A percentile compares a stretch with the other conserved stretches of the same genome.
Evolutionary conservation across 1,284 basidiomycete species (phyloP).

Genomic region (Athelia sp.): DNA sequence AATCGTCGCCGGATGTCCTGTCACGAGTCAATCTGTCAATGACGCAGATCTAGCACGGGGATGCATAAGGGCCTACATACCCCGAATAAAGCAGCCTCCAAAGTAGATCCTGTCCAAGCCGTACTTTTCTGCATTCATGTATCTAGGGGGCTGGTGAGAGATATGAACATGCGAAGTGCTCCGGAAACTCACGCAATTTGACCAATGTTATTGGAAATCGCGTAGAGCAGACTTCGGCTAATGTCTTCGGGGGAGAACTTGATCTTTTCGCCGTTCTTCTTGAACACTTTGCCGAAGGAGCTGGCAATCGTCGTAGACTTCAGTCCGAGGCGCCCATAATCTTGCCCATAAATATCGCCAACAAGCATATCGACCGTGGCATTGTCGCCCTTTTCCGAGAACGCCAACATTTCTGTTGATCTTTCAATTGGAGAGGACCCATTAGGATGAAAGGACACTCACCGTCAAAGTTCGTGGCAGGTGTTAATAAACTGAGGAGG

Average conservation of each 20-base stretch:
- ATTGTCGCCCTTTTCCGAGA: slow-evolving; percentile 94
- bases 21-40: slow-evolving; percentile 4
- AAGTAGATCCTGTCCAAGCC: slow-evolving; percentile 97
- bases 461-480: slow-evolving; percentile 96
- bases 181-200: slow-evolving; percentile 87
- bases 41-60: neutral
- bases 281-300: slow-evolving; percentile 98
- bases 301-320: slow-evolving; percentile 98
- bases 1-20: slow-evolving; percentile 95
- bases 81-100: slow-evolving; percentile 98
- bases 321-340: slow-evolving; percentile 90
- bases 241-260: slow-evolving; percentile 92
- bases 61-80: slow-evolving; percentile 39
- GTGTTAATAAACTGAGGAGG: slow-evolving; percentile 88
- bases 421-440: no score
- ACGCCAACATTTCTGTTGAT: slow-evolving; percentile 84
- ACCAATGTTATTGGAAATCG: slow-evolving; percentile 98
- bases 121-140: slow-evolving; percentile 99
- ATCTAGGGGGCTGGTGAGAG: slow-evolving; percentile 49
- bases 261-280: slow-evolving; percentile 74
- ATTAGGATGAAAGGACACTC: slow-evolving; percentile 35
- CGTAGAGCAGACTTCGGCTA: slow-evolving; percentile 90
- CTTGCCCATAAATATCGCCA: slow-evolving; percentile 97
- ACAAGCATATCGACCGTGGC: slow-evolving; percentile 97
- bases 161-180: slow-evolving; percentile 11